Evolutionary conservation across 2,329 filamentous ascomycete species (phyloP).

Genomic region (Sporothrix sp.): DNA sequence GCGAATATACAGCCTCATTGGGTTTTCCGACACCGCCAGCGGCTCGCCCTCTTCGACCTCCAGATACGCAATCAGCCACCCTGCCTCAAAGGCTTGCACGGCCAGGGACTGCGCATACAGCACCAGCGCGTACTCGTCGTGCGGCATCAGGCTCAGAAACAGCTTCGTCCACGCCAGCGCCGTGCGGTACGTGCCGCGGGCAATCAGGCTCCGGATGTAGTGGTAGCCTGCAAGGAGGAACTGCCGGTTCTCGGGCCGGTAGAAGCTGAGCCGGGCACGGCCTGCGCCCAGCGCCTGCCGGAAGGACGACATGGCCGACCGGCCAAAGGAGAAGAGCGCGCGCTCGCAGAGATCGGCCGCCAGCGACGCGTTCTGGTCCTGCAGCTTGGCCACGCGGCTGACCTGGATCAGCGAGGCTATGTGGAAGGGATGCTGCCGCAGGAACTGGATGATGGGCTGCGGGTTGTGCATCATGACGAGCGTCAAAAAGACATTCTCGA

Average conservation of each 20-base stretch:
- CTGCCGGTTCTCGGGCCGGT: constrained; percentile 77
- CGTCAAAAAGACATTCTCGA: constrained; percentile 66
- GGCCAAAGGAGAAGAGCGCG: constrained; percentile 87
- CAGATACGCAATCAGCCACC: constrained; percentile 65
- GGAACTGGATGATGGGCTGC: constrained; percentile 66
- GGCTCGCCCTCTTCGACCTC: constrained; percentile 21
- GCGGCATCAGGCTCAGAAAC: constrained; percentile 61
- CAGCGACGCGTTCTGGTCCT: constrained; percentile 57
- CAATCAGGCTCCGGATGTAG: constrained; percentile 74
- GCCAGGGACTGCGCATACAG: constrained; percentile 77
- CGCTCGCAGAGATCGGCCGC: constrained; percentile 83
- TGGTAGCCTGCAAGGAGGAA: constrained; percentile 85
- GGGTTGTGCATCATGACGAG: constrained; percentile 79
- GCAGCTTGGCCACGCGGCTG: constrained; percentile 2
- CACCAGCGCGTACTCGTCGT: constrained; percentile 74
- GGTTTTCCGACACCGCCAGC: constrained; percentile 10
- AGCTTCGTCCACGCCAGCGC: constrained; percentile 91
- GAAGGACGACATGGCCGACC: constrained; percentile 77
- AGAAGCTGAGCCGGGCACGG: constrained; percentile 70
- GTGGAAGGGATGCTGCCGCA: constrained; percentile 52
- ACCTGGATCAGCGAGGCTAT: background rate
- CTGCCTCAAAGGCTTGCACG: constrained; percentile 66
- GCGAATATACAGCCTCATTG: constrained; percentile 51
- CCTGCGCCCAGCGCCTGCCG: constrained; percentile 65
- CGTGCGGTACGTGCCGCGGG: constrained; percentile 89